Base-by-base conservation (phyloP, 352 stramenopile genomes). In the Phytophthora kernoviae region DNA sequence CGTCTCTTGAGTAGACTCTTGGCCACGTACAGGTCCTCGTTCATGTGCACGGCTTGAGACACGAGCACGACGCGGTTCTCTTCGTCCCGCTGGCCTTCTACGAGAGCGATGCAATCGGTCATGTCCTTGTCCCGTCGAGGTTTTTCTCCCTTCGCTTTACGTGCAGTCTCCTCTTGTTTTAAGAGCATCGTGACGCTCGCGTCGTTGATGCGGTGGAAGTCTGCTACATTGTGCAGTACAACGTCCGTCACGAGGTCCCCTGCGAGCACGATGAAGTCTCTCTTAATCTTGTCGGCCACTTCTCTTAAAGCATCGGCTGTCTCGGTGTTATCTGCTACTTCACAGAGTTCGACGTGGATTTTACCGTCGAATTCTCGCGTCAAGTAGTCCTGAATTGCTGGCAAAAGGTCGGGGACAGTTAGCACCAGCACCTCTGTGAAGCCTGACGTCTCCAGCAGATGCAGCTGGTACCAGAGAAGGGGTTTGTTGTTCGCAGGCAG, bases 121-220 rank as follows among this genome's bases (percentile, higher is more conserved):
- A 92, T 87, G 57, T 94, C 84, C 30, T 91, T 90, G 17, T 93
- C 85, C 8, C 83, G 74, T 21, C 83, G 75, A 9, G 81, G 78
- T 65, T 90, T 93, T 41, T 90, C 77, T n/a, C 73, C 77, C 32
- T 87, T 87, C 12, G 32, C 67, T 53, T 81, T 79, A n/a, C 58
- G 50, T 1, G 44, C 30, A 1, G 55, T 40, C 1, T 58, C 30
- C 48, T 91, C 77, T 27, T 77, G 81, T 43, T 88, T 85, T 27
- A 91, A 71, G 48, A 94, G 50, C 82, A 93, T 94, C n/a, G 85
- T 94, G 30, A 93, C 76, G 47, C 69, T 93, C 15, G 85, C 83
- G 70, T 94, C 82, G 56, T 93, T 78, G 58, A 93, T 89, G 43
- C 85, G 82, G 61, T 94, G 85, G 47, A 84, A 87, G 64, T 94